phyloP scores from a whole-genome alignment of 176 grass and related monocot genomes.

The Phoenix dactylifera region DNA sequence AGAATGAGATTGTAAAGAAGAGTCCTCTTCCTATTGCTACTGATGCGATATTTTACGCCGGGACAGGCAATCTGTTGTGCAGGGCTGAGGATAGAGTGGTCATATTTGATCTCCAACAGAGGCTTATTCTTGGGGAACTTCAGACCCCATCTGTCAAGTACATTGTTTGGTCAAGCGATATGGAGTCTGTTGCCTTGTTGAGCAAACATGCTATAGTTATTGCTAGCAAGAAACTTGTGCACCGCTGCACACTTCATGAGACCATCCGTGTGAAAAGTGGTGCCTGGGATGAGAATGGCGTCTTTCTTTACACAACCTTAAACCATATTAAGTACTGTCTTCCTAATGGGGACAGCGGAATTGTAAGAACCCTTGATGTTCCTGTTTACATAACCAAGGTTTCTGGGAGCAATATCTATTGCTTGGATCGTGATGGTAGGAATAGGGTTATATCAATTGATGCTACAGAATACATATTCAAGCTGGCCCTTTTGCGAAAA shows the following conservation, averaged over 20 bases:
- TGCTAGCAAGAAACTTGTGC: constrained; percentile 82
- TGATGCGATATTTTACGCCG: constrained; percentile 87
- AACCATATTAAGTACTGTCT: constrained; percentile 99
- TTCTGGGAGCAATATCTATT: constrained; percentile 64
- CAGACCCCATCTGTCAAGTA: constrained; percentile 78
- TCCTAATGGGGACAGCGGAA: constrained; percentile 90
- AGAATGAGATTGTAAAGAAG: constrained; percentile 95
- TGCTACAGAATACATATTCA: constrained; percentile 97
- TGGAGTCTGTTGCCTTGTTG: constrained; percentile 89
- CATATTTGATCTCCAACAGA: constrained; percentile 90
- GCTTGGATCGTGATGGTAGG: constrained; percentile 90
- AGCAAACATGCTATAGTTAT: constrained; percentile 94
- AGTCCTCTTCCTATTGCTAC: constrained; percentile 67
- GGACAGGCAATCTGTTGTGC: constrained; percentile 80
- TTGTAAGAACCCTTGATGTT: constrained; percentile 88
- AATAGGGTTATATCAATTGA: constrained; percentile 74
- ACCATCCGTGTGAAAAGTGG: constrained; percentile 99
- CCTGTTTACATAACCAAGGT: constrained; percentile 95
- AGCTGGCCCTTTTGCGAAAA: constrained; percentile 73
- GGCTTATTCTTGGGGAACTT: constrained; percentile 74
- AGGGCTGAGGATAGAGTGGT: constrained; percentile 71
- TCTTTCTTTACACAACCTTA: constrained; percentile 85
- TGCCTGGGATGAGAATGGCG: constrained; percentile 94
- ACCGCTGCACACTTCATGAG: constrained; percentile 83
- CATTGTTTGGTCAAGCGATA: constrained; percentile 84